Evolutionary conservation across 306 rosid genomes (phyloP), one percentile per base, ranked within the genome.

Genomic region (Castanospermum australe): DNA sequence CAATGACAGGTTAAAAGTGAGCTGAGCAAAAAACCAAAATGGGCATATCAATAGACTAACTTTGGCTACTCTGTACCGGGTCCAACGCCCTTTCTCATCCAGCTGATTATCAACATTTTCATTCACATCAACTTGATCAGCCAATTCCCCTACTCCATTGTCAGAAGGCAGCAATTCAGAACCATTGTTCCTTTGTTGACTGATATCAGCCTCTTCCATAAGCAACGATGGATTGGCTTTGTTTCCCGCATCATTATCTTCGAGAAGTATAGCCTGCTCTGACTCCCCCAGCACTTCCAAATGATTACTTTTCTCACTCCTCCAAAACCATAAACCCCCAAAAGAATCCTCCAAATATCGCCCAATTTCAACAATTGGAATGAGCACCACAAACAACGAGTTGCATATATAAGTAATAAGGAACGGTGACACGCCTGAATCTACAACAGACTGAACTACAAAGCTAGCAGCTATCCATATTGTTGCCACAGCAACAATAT

Each of bases 391-490:
- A 84, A 95, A 91, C 84, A 95, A 79, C 21, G 99, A 95, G 84
- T 95, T 95, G 92, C 99, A 95, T 33, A 91, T 83, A 78, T 95
- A 95, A 11, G 99, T 95, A 61, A 95, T 81, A 51, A 95, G 93
- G 67, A 95, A 95, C 5, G 99, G 98, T 45, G 99, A 87, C 14
- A 93, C 96, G 77, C 98, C 98, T 7, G 76, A 93, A 82, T 95
- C 99, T 30, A 95, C 97, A 70, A 93, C 99, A 18, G 98, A 92
- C 83, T 95, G 99, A 36, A 95, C 99, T 52, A 95, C 98, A 83
- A 90, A 93, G 79, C 99, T 93, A 39, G 99, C 99, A 87, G 99
- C 97, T 86, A 95, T 93, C 99, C 99, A 95, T 48, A 95, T 95
- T 14, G 91, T 82, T 45, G 98, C 98, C 79, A 95, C 99, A 8